These are phyloP conservation scores for Gillenia trifoliata DNA, from an alignment of 306 rosid species.

Conservation along the genomic window DNA sequence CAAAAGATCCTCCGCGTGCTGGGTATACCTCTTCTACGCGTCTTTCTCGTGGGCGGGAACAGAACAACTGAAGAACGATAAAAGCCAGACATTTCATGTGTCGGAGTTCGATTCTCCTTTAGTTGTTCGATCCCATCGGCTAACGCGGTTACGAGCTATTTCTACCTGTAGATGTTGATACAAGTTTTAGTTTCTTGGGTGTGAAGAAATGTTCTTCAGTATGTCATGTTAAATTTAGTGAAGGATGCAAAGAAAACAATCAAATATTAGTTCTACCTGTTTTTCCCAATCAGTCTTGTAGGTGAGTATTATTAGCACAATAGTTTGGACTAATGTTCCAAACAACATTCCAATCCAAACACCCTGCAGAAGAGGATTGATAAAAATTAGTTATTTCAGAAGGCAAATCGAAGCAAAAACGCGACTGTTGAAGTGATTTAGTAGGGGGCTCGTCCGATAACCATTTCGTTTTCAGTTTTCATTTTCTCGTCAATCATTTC, in stretches of 20 bases:
- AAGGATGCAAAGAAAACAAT: neutral
- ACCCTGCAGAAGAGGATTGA: constrained; percentile 36
- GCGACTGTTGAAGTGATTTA: neutral
- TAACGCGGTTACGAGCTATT: constrained; percentile 32
- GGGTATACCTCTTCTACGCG: too few species aligned
- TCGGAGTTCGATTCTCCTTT: neutral
- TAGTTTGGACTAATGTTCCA: constrained; percentile 53
- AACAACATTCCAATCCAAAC: constrained; percentile 64
- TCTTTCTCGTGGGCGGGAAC: neutral
- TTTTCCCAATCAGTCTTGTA: constrained; percentile 56
- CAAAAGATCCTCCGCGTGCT: neutral
- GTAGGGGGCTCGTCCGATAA: neutral
- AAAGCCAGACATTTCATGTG: neutral
- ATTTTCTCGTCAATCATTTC: too few species aligned
- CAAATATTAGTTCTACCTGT: constrained; percentile 31
- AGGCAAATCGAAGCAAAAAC: neutral
- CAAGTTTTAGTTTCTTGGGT: neutral
- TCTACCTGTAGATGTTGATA: constrained; percentile 7
- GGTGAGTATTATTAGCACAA: constrained; percentile 35
- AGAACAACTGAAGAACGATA: neutral
- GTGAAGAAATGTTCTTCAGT: neutral
- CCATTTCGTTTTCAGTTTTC: too few species aligned
- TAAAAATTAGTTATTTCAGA: neutral
- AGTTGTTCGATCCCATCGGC: constrained; percentile 29
- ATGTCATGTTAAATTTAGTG: neutral